Evolutionary conservation across 768 basidiomycete genomes (phyloP), one percentile per base, ranked within the genome.

Genomic region (Xanthoconium purpureum): DNA sequence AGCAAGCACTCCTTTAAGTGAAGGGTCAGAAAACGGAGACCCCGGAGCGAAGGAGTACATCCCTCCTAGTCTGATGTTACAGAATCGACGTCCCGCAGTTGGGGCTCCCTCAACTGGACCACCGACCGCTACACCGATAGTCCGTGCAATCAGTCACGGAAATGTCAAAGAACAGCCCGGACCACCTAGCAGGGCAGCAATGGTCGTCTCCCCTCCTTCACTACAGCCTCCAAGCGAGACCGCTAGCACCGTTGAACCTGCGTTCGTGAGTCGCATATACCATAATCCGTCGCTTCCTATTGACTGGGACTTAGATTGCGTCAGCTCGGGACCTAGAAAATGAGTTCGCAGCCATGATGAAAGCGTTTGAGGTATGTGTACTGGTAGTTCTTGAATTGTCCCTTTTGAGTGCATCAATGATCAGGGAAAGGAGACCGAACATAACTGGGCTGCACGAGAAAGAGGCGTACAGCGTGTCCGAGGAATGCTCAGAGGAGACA

Each of bases 381-480:
- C 17, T 37, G 42, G 44, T 50, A 5, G 20, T 48, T 40, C 24
- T 17, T n/a, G 49, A 24, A 28, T 2, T 36, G 14, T 5, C 33
- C 11, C 42, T 43, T 24, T 51, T 61, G 49, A 54, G 35, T 38
- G 35, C 48, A 14, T 50, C 50, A 15, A 50, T 43, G n/a, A 30
- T 44, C 35, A 94, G 88, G 97, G 96, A n/a, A 96, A 84, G 74
- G 96, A 99, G 74, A 89, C 90, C 1, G 96, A 99, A 68, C 91
- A 95, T 60, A 99, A 99, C 63, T 99, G 96, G 96, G 78, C 82
- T 42, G 75, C 78, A 30, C 82, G 96, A 56, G 96, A 99, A 59
- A 81, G 80, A 61, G 80, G 88, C 11, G 79, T 95, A 58, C 77
- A 83, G 42, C 80, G 84, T 17, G 88, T 98, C 9, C 83, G 94